A percentile compares a stretch with the other conserved stretches of the same genome.
Conservation (phyloP, 1,139 yeast genomes). For the Debaryomyces psychrophilus region DNA sequence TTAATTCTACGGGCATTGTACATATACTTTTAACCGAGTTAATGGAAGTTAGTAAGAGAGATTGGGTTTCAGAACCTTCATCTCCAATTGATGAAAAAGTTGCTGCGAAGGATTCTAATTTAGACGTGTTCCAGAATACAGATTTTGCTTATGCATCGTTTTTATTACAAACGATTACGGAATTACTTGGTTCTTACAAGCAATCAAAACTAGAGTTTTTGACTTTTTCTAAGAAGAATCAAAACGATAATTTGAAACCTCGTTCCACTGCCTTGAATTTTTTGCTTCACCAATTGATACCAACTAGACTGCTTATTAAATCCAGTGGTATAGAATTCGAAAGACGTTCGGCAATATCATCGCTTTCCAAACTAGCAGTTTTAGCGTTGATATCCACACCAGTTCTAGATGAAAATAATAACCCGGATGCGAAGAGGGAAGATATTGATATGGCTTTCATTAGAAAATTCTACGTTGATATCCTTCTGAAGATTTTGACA, state of each 20-base stretch:
- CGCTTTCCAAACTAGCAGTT: slow-evolving; percentile 55
- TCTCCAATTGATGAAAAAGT: slow-evolving; percentile 18
- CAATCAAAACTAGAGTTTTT: slow-evolving; percentile 81
- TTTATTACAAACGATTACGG: slow-evolving; percentile 68
- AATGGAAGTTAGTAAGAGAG: slow-evolving; percentile 55
- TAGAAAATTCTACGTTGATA: slow-evolving; percentile 73
- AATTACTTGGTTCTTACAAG: slow-evolving; percentile 76
- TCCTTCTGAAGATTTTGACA: slow-evolving; percentile 61
- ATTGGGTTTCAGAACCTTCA: slow-evolving; percentile 48
- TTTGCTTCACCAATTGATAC: slow-evolving; percentile 74
- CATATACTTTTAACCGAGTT: slow-evolving; percentile 65
- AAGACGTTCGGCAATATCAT: slow-evolving; percentile 49
- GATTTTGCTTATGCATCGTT: slow-evolving; percentile 69
- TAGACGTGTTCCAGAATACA: slow-evolving; percentile 40
- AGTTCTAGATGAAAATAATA: slow-evolving; percentile 41
- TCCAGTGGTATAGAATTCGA: slow-evolving; percentile 37
- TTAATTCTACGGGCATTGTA: slow-evolving; percentile 60
- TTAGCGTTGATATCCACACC: slow-evolving; percentile 64
- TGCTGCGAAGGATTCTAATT: slow-evolving; percentile 23
- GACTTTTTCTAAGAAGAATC: slow-evolving; percentile 59
- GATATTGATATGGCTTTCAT: slow-evolving; percentile 74
- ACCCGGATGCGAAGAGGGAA: slow-evolving; percentile 50
- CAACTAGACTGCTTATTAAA: slow-evolving; percentile 48
- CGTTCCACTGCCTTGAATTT: slow-evolving; percentile 77
- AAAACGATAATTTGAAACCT: slow-evolving; percentile 48